Evolutionary conservation across 352 stramenopile genomes (phyloP).

Genomic region (Pythium pyrilobum): DNA sequence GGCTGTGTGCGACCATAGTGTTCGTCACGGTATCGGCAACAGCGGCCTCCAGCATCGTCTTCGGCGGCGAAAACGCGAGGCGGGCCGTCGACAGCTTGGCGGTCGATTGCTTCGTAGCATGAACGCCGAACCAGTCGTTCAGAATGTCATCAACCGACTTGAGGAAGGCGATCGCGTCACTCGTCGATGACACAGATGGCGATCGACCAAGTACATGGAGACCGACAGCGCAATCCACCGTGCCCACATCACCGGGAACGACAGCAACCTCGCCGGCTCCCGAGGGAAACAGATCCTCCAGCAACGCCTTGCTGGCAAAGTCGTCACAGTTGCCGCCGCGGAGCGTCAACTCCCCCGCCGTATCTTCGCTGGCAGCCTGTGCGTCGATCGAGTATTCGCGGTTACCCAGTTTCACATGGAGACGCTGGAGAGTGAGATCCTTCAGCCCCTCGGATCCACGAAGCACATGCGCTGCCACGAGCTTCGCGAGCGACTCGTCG

Average conservation of each 20-base stretch:
- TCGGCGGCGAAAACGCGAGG: constrained; percentile 20
- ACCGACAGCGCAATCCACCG: constrained; percentile 16
- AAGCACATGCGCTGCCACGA: constrained; percentile 9
- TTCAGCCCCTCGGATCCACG: constrained; percentile 1
- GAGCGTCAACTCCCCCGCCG: constrained; percentile 15
- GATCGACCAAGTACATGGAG: constrained; percentile 13
- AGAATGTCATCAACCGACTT: constrained; percentile 39
- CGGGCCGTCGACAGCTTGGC: constrained; percentile 31
- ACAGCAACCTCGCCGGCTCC: constrained; percentile 4
- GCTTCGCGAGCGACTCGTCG: constrained; percentile 12
- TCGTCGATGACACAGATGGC: constrained; percentile 2
- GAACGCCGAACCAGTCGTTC: constrained; percentile 23
- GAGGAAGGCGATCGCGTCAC: constrained; percentile 31
- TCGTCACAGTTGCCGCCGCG: constrained; percentile 11
- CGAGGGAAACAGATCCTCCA: constrained; percentile 7
- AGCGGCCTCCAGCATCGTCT: not conserved
- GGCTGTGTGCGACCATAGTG: not conserved
- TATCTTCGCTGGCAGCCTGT: not conserved
- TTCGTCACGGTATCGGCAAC: not conserved
- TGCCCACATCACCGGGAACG: not conserved
- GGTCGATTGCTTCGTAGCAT: constrained; percentile 12
- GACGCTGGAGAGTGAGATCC: constrained; percentile 18
- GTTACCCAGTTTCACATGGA: constrained; percentile 19
- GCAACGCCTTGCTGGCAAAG: constrained; percentile 6
- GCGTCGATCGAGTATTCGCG: constrained; percentile 18